These are phyloP conservation scores for Hymenoscyphus scutula DNA, from an alignment of 2,329 filamentous ascomycete species.

Conservation along the genomic window DNA sequence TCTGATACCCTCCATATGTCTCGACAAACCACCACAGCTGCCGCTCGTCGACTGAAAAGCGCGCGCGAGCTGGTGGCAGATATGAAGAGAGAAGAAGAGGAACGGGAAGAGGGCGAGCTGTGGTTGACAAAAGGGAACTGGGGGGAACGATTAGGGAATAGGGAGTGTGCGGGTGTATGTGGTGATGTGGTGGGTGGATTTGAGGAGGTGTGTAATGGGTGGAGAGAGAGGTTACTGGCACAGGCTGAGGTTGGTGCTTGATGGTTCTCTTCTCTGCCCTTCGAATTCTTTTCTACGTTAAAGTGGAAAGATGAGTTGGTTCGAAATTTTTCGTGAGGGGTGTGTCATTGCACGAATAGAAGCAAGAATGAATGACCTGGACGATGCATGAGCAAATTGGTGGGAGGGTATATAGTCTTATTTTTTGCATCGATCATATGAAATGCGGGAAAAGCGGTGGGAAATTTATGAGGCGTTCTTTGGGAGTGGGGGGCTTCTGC, in stretches of 20 bases:
- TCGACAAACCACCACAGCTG: constrained; percentile 79
- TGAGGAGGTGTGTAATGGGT: constrained; percentile 82
- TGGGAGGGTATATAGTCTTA: too few species aligned
- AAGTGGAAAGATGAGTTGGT: too few species aligned
- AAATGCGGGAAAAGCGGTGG: too few species aligned
- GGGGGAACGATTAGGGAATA: constrained; percentile 70
- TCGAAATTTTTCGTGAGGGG: too few species aligned
- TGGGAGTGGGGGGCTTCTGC: too few species aligned
- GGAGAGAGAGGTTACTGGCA: constrained; percentile 72
- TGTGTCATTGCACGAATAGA: too few species aligned
- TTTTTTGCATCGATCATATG: too few species aligned
- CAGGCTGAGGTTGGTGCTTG: constrained; percentile 41
- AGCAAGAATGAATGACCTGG: too few species aligned
- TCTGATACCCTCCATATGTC: constrained; percentile 94
- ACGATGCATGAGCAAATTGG: too few species aligned
- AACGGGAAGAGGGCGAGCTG: constrained; percentile 74
- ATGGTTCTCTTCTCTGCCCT: too few species aligned
- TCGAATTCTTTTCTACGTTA: too few species aligned
- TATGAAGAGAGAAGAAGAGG: constrained; percentile 78
- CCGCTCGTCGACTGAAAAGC: constrained; percentile 73
- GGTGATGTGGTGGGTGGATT: constrained; percentile 88
- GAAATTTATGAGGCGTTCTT: too few species aligned
- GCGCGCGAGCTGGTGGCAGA: constrained; percentile 85
- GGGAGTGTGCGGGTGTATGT: constrained; percentile 83
- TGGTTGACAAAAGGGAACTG: constrained; percentile 83